Evolutionary conservation across 1,284 basidiomycete genomes (phyloP).

Genomic region (Leccinum brunneo-olivaceum): DNA sequence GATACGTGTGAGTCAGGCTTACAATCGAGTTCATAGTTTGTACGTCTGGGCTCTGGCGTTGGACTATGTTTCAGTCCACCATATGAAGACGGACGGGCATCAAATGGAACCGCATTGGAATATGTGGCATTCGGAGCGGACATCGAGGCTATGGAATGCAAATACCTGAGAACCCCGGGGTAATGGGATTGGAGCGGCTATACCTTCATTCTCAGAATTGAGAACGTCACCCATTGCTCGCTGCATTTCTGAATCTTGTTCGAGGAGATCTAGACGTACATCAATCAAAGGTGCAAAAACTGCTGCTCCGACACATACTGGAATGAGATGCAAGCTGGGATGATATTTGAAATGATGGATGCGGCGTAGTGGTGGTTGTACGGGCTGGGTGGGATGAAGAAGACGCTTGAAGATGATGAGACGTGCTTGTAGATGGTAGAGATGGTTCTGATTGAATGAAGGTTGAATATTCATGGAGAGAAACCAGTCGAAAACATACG

Average conservation of each 20-base stretch:
- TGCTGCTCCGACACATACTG: constrained; percentile 38
- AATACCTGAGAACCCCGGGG: background rate
- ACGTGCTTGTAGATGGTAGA: constrained; percentile 7
- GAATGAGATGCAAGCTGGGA: constrained; percentile 48
- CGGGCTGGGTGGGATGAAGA: constrained; percentile 6
- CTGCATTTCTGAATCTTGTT: constrained; percentile 70
- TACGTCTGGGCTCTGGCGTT: constrained; percentile 5
- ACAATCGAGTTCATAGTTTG: constrained; percentile 19
- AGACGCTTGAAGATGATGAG: too few relatives aligned
- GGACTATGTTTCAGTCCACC: constrained; percentile 2
- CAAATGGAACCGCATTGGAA: constrained; percentile 6
- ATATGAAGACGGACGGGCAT: constrained; percentile 14
- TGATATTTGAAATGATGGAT: constrained; percentile 54
- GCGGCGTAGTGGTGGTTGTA: constrained; percentile 43
- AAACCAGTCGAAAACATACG: constrained; percentile 23
- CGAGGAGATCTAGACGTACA: constrained; percentile 50
- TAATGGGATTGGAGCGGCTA: background rate
- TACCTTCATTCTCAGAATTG: constrained; percentile 35
- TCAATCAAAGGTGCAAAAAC: constrained; percentile 12
- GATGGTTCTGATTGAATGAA: constrained; percentile 10
- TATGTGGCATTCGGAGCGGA: constrained; percentile 5
- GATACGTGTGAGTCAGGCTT: constrained; percentile 3
- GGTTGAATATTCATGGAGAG: background rate
- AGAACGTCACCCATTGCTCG: constrained; percentile 53
- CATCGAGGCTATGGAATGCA: constrained; percentile 12